A percentile compares a stretch with the other conserved stretches of the same genome.
phyloP scores from a whole-genome alignment of 371 early-diverging fungal species.

The Smittium mucronatum region DNA sequence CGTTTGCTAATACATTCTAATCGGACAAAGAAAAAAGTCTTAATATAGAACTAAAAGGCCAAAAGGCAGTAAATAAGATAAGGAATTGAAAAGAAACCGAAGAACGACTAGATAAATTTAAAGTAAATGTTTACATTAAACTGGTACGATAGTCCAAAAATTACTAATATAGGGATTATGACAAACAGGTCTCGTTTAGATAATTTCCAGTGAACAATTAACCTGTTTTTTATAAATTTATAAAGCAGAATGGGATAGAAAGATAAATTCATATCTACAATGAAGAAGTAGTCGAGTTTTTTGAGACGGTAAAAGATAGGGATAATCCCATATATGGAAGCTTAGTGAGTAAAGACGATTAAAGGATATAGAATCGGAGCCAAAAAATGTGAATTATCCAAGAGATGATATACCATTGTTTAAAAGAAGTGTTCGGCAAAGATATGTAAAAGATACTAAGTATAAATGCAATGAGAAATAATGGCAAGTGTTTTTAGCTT shows the following conservation, averaged over 20 bases:
- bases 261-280: not conserved
- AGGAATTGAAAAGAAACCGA: not conserved
- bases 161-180: not conserved
- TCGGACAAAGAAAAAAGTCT: slow-evolving; percentile 22
- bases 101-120: not conserved
- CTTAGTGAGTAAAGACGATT: too few relatives aligned
- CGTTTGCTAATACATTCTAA: slow-evolving; percentile 45
- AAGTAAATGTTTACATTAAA: slow-evolving; percentile 9
- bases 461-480: too few relatives aligned
- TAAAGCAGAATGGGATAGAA: not conserved
- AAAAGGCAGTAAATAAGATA: too few relatives aligned
- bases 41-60: not conserved
- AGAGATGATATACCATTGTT: too few relatives aligned
- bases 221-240: not conserved
- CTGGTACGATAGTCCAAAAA: slow-evolving; percentile 20
- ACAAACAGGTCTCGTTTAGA: not conserved
- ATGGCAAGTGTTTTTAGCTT: too few relatives aligned
- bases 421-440: too few relatives aligned
- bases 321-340: too few relatives aligned
- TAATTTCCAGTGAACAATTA: not conserved
- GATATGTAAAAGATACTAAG: too few relatives aligned
- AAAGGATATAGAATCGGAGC: too few relatives aligned
- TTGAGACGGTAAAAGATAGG: too few relatives aligned
- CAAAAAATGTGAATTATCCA: too few relatives aligned
- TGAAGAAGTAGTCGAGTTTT: too few relatives aligned